Conservation (phyloP, 2,329 filamentous ascomycete genomes). For the Cladophialophora chaetospira region DNA sequence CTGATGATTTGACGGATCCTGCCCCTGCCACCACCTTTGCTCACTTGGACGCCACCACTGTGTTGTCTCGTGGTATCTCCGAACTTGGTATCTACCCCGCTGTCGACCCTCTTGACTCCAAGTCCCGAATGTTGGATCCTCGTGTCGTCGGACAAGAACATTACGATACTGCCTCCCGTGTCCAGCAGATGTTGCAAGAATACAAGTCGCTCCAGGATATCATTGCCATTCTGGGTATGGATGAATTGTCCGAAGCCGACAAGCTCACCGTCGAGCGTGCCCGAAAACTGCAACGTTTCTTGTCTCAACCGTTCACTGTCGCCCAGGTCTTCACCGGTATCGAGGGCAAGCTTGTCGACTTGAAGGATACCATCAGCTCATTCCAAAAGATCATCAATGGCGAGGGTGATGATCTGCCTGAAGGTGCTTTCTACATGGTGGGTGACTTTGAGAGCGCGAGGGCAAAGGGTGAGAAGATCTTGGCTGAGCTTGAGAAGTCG, state of each 20-base stretch:
- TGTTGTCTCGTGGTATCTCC: conserved; percentile 99
- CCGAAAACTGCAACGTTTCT: conserved; percentile 99
- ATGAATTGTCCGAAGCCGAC: conserved; percentile 97
- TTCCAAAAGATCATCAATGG: conserved; percentile 97
- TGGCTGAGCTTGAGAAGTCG: conserved; percentile 81
- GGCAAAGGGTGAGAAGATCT: conserved; percentile 99
- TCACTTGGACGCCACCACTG: conserved; percentile 99
- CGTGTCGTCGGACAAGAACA: conserved; percentile 98
- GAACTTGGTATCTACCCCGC: conserved; percentile 99
- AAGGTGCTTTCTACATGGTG: conserved; percentile 97
- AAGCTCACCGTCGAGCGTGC: conserved; percentile 99
- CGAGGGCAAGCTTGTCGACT: conserved; percentile 93
- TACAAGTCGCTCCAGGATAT: conserved; percentile 99
- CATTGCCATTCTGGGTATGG: conserved; percentile 99
- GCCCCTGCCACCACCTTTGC: conserved; percentile 99
- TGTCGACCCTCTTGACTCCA: conserved; percentile 99
- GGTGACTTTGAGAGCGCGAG: conserved; percentile 91
- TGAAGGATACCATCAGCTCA: conserved; percentile 96
- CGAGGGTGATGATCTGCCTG: conserved; percentile 93
- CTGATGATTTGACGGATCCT: conserved; percentile 99
- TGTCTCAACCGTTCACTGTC: conserved; percentile 97
- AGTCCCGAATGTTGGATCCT: conserved; percentile 98
- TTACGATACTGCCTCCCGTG: conserved; percentile 90
- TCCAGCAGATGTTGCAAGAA: conserved; percentile 99
- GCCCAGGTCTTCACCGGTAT: conserved; percentile 74